Evolutionary conservation across 768 basidiomycete genomes (phyloP).

Genomic region (Lactarius quietus): DNA sequence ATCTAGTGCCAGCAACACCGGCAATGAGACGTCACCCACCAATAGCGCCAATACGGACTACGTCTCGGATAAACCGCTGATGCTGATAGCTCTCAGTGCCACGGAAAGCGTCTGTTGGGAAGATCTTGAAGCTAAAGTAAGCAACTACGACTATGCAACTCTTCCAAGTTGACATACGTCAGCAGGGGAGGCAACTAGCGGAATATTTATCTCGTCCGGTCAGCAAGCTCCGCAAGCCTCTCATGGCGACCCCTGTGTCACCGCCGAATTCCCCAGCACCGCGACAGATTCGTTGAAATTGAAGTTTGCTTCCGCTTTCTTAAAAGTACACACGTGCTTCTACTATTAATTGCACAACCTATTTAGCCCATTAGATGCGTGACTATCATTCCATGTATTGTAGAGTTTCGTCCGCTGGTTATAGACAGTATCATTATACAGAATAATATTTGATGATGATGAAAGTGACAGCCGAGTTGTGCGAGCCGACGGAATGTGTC

Average conservation of each 20-base stretch:
- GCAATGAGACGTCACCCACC: constrained; percentile 27
- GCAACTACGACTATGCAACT: constrained; percentile 19
- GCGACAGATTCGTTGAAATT: constrained; percentile 27
- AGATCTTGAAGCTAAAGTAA: constrained; percentile 58
- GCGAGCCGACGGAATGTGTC: neutral
- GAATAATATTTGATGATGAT: constrained; percentile 3
- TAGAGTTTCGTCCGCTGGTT: constrained; percentile 6
- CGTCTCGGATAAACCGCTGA: constrained; percentile 44
- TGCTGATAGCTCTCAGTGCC: constrained; percentile 69
- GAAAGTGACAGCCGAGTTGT: neutral
- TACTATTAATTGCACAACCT: constrained; percentile 8
- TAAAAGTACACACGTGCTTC: constrained; percentile 16
- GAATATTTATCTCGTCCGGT: constrained; percentile 37
- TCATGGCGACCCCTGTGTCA: constrained; percentile 21
- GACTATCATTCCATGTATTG: constrained; percentile 9
- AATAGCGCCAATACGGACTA: constrained; percentile 15
- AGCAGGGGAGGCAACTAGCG: constrained; percentile 34
- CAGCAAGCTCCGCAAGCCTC: constrained; percentile 36
- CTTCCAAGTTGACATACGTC: neutral
- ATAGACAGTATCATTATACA: constrained; percentile 20
- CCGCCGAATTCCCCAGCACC: constrained; percentile 19
- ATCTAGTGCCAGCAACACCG: constrained; percentile 3
- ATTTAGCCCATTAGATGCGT: neutral
- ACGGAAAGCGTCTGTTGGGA: constrained; percentile 62
- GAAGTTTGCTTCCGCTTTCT: neutral